Evolutionary conservation across 306 rosid genomes (phyloP), one percentile per base, ranked within the genome.

Genomic region (Lathyrus sativus): DNA sequence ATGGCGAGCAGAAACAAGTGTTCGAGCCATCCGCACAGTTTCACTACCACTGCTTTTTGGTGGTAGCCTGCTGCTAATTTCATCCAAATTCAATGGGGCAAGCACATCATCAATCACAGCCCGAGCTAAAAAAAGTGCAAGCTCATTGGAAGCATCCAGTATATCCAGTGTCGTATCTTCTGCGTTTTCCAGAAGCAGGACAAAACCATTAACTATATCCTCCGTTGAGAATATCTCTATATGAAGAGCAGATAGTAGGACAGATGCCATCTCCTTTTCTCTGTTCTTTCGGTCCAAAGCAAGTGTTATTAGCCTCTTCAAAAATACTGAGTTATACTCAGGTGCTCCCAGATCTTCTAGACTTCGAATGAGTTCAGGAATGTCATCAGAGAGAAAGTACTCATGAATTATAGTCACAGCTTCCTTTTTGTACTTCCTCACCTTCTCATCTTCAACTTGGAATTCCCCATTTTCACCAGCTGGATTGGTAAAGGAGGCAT

Each of bases 181-280:
- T 12, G 99, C 96, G 67, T 87, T 82, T 80, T 93, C 99, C 62
- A 93, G 79, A 58, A 93, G 97, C 90, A 88, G 45, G 77, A 82
- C 82, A 74, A 90, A 93, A 50, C 99, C 99, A 78, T 84, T 81
- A 45, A 84, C 95, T 58, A 93, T 88, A 69, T 93, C 99, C 46
- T 93, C 96, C 2, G 97, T 90, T 1, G 99, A 86, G 74, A 93
- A 93, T 33, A 93, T 88, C 87, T 93, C 99, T 14, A 87, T 93
- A 28, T 93, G 97, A 70, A 93, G 97, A 65, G 97, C 96, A 75
- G 97, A 88, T 41, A 93, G 92, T 59, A 93, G 91, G 53, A 90
- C 92, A 22, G 99, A 93, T 13, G 99, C 96, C 99, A 93, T 93
- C 82, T 93, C 99, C 84, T 93, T 93, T 76, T 93, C 99, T 71